A percentile compares a stretch with the other conserved stretches of the same genome.
Evolutionary conservation across 2,329 filamentous ascomycete species (phyloP).

Genomic region (Colletotrichum filicis): DNA sequence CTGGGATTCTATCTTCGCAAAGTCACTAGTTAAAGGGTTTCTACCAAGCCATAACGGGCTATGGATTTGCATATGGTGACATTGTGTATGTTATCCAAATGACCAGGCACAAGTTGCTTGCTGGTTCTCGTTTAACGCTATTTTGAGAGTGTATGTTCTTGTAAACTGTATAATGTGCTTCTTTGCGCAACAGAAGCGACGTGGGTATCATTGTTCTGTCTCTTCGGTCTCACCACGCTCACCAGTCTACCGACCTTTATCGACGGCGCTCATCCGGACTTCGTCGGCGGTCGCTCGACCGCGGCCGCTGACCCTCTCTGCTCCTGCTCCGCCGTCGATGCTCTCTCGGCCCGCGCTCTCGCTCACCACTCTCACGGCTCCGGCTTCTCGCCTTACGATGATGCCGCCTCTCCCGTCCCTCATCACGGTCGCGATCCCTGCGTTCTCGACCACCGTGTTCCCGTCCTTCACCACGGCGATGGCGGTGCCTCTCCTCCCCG

Average conservation of each 20-base stretch:
- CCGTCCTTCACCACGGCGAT: slow-evolving; percentile 8
- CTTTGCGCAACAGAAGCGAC: neutral
- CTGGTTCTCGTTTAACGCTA: neutral
- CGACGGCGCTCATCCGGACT: slow-evolving; percentile 22
- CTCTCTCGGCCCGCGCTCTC: slow-evolving; percentile 20
- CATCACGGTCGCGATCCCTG: slow-evolving; percentile 18
- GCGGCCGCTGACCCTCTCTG: slow-evolving; percentile 15
- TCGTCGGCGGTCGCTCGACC: slow-evolving; percentile 22
- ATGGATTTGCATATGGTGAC: neutral
- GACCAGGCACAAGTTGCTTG: neutral
- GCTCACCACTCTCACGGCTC: neutral
- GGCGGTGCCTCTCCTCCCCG: slow-evolving; percentile 17
- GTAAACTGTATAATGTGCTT: neutral
- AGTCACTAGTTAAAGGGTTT: neutral
- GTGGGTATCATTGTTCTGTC: neutral
- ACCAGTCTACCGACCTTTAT: neutral
- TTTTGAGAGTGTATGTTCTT: neutral
- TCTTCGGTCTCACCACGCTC: neutral
- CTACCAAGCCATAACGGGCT: neutral
- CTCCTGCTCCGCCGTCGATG: slow-evolving; percentile 30
- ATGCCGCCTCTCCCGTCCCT: slow-evolving; percentile 27
- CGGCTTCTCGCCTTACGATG: slow-evolving; percentile 17
- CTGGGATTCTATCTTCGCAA: neutral
- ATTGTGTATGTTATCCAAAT: neutral
- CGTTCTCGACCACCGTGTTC: slow-evolving; percentile 15